Base-by-base conservation (phyloP, 495 filamentous ascomycete genomes). In the Bacidia gigantensis region DNA sequence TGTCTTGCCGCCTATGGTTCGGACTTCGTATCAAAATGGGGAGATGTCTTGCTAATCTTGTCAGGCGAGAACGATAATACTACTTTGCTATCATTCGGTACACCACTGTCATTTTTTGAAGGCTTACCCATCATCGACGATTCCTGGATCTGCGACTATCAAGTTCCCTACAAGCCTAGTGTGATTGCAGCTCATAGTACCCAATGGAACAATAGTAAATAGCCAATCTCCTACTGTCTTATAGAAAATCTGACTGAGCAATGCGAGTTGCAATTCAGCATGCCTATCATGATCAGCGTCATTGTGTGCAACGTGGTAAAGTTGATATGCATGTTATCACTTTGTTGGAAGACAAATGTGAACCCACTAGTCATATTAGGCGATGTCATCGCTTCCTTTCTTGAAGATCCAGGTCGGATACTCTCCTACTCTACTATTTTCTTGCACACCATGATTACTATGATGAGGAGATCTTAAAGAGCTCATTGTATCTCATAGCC, bases 191-290 rank as follows among this genome's bases (percentile, higher is more conserved):
- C n/a, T n/a, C n/a, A n/a, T n/a, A n/a, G n/a, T n/a, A n/a, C n/a
- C n/a, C n/a, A n/a, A n/a, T n/a, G n/a, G n/a, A n/a, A n/a, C n/a
- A n/a, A n/a, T n/a, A n/a, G n/a, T n/a, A n/a, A n/a, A 14, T 29
- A 41, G 35, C 56, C 49, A 5, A 58, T 69, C 2, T 47, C 62
- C 1, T 66, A 71, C 47, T 75, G 72, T 47, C 55, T 69, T 11
- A 63, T 62, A 42, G 25, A 69, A 50, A 42, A 11, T 1, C 49
- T 60, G 1, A 39, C 29, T 0, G 60, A 64, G 39, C 49, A 49
- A 3, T 76, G 72, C 55, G 59, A 59, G 46, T 49, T 77, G 20
- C 65, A 69, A 51, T 74, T 72, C 47, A 69, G 57, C 42, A 11
- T 64, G 2, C 49, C 51, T 2, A 66, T 76, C 14, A 63, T 70